Percentiles rank a stretch among this genome's conserved stretches.
phyloP scores from a whole-genome alignment of 2,329 filamentous ascomycete genomes.

The Hypoxylon sp. region DNA sequence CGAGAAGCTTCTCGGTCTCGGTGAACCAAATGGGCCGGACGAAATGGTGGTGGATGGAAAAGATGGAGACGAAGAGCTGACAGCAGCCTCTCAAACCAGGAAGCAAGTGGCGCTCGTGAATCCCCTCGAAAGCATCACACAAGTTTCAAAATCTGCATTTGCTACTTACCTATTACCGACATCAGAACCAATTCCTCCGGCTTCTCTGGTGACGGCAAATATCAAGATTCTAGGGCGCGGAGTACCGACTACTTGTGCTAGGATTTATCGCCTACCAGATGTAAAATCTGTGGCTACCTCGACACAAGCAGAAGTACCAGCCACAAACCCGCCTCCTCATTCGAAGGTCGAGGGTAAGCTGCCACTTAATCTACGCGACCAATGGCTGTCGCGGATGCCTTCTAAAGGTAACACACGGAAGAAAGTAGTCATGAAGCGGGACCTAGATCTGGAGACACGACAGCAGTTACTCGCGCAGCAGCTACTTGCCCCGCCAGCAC shows the following conservation, averaged over 20 bases:
- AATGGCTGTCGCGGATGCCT: slow-evolving; percentile 76
- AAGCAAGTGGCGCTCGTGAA: slow-evolving; percentile 18
- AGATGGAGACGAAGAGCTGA: slow-evolving; percentile 36
- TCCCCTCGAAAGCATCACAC: slow-evolving; percentile 52
- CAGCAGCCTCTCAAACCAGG: slow-evolving; percentile 19
- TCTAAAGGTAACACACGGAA: slow-evolving; percentile 46
- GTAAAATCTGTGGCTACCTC: slow-evolving; percentile 23
- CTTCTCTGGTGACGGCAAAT: slow-evolving; percentile 71
- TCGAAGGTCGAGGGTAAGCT: slow-evolving; percentile 49
- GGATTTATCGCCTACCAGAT: slow-evolving; percentile 87
- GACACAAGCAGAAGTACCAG: slow-evolving; percentile 61
- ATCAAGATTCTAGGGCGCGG: slow-evolving; percentile 80
- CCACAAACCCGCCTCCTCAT: slow-evolving; percentile 56
- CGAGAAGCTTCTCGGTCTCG: slow-evolving; percentile 72
- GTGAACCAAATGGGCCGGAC: slow-evolving; percentile 36
- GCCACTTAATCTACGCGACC: slow-evolving; percentile 68
- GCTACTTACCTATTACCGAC: slow-evolving; percentile 51
- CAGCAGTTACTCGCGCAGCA: slow-evolving; percentile 64
- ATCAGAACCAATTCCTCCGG: slow-evolving; percentile 52
- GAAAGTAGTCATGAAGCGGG: slow-evolving; percentile 49
- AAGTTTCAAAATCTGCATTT: slow-evolving; percentile 59
- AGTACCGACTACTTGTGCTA: slow-evolving; percentile 77
- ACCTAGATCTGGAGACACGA: slow-evolving; percentile 57
- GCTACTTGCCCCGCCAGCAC: slow-evolving; percentile 58
- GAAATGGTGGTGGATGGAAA: slow-evolving; percentile 40